Base-by-base conservation (phyloP, 2,329 filamentous ascomycete species). In the Penicillium janthinellum region DNA sequence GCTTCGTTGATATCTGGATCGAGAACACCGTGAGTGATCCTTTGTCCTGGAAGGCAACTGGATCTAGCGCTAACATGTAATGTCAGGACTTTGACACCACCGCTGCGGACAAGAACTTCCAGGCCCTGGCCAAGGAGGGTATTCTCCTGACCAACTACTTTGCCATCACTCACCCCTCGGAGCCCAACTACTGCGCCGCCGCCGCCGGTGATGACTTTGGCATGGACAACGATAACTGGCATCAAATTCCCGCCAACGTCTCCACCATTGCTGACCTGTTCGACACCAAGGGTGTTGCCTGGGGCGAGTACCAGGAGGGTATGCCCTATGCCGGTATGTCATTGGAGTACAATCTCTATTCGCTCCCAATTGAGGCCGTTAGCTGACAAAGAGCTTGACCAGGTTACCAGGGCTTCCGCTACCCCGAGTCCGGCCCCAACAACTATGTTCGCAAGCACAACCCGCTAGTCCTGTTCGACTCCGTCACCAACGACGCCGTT, bases 401-500 rank as follows among this genome's bases (percentile, higher is more conserved):
- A 55, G 52, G 56, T 15, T 58, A 58, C 56, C 56, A 58, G 74
- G 90, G 90, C 45, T 75, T 75, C 22, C 79, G 78, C 1, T 91
- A 81, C 73, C 81, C 85, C 57, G 91, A 85, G 66, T 90, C 83
- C 2, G 83, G 84, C 34, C 82, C 83, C 51, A 90, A 92, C 69
- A 86, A 89, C 77, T 95, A 95, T 72, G 90, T 94, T 7, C 87
- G 91, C 71, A 94, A 95, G 78, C 91, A 95, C 79, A 92, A 93
- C 62, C 75, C 76, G 80, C 84, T 50, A 77, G 78, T 93, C 58
- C 79, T 89, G 56, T 91, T 86, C 76, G 83, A 92, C 72, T 85
- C 84, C 38, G 82, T 90, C 54, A 83, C 88, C 59, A 79, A 82
- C 54, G 83, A 82, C 52, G 74, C 81, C 31, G 81, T 85, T 20